Percentiles rank a stretch among this genome's conserved stretches.
Conservation (phyloP, 2,329 filamentous ascomycete genomes). For the Claviceps cyperi region DNA sequence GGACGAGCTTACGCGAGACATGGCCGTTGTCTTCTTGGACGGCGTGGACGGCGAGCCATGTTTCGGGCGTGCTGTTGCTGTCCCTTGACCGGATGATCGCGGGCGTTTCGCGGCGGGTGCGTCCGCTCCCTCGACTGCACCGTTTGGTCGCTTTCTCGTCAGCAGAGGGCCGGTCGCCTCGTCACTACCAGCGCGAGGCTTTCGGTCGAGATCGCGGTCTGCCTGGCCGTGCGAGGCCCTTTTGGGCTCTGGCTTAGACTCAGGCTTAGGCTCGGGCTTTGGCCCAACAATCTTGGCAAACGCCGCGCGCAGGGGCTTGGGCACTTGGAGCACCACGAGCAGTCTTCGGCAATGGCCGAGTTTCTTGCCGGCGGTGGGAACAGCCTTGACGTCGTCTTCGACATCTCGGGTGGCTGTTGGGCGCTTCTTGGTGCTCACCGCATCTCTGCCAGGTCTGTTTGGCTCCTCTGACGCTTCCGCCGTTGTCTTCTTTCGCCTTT, state of each 20-base stretch:
- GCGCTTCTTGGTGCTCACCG: constrained; percentile 14
- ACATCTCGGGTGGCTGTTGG: constrained; percentile 17
- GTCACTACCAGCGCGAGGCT: constrained; percentile 27
- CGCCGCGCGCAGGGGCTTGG: constrained; percentile 29
- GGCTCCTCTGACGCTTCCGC: constrained; percentile 11
- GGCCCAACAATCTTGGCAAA: constrained; percentile 31
- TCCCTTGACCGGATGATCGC: constrained; percentile 23
- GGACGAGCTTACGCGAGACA: constrained; percentile 39
- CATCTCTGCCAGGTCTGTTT: constrained; percentile 10
- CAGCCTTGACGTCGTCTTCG: constrained; percentile 12
- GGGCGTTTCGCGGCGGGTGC: constrained; percentile 26
- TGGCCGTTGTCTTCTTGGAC: constrained; percentile 34
- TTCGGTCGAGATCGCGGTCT: constrained; percentile 12
- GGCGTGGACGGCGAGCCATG: constrained; percentile 33
- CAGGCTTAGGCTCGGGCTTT: constrained; percentile 19
- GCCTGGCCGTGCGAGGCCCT: constrained; percentile 19
- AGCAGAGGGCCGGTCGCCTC: constrained; percentile 20
- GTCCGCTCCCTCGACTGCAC: constrained; percentile 22
- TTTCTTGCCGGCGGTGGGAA: constrained; percentile 3
- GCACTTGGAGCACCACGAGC: constrained; percentile 34
- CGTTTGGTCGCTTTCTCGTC: constrained; percentile 36
- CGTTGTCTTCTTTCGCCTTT: constrained; percentile 17
- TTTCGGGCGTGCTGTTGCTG: constrained; percentile 16
- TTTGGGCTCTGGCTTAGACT: constrained; percentile 22
- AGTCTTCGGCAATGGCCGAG: constrained; percentile 15